Percentiles rank a stretch among this genome's conserved stretches.
These are phyloP conservation scores for Coriolopsis trogii DNA, from an alignment of 1,284 basidiomycete species.

Conservation along the genomic window DNA sequence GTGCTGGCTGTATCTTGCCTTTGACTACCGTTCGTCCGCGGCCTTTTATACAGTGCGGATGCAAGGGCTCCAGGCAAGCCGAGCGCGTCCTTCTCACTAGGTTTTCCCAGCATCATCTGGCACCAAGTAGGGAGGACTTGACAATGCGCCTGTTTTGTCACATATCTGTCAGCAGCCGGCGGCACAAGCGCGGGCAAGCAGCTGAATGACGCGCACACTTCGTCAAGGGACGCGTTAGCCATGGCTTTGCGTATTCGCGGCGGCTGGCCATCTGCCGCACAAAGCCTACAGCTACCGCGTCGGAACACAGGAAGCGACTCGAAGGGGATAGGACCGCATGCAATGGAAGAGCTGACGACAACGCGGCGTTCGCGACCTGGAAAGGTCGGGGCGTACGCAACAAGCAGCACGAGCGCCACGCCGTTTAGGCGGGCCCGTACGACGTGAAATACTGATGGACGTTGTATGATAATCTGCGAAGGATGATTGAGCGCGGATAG, in stretches of 20 bases:
- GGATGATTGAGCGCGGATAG: neutral
- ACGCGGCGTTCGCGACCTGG: neutral
- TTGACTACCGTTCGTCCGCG: no score
- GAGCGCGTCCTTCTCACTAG: neutral
- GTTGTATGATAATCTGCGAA: neutral
- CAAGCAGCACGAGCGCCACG: neutral
- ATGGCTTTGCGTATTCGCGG: no score
- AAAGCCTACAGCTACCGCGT: no score
- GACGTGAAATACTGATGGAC: neutral
- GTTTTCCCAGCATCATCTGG: conserved; percentile 3
- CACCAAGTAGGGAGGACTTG: neutral
- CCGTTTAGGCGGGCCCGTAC: neutral
- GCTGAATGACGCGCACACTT: neutral
- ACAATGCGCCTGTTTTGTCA: neutral
- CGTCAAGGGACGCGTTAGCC: no score
- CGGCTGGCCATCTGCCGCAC: no score
- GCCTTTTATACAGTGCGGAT: conserved; percentile 12
- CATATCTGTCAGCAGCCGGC: neutral
- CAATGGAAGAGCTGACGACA: neutral
- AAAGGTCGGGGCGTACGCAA: neutral
- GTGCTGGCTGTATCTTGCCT: neutral
- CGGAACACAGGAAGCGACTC: no score
- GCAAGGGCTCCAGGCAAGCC: neutral
- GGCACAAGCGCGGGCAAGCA: neutral
- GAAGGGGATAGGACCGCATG: no score